phyloP scores from a whole-genome alignment of 306 rosid species.

The Quercus parvula region DNA sequence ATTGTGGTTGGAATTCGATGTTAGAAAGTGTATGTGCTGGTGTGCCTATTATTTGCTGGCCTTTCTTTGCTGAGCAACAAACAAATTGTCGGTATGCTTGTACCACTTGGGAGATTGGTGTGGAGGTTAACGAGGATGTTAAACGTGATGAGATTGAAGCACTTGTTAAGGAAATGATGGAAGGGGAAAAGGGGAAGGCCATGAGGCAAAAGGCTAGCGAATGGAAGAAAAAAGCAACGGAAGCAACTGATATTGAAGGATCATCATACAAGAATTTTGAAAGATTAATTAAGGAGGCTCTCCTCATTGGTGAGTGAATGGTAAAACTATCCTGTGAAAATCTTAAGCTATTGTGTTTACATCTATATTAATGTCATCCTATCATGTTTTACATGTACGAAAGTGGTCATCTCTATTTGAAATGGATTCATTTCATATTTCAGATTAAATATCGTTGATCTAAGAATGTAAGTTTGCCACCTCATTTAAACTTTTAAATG shows the following conservation, averaged over 20 bases:
- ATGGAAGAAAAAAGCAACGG: conserved; percentile 40
- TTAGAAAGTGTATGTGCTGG: conserved; percentile 34
- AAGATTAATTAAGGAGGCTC: conserved; percentile 33
- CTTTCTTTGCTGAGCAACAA: conserved; percentile 50
- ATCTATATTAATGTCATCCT: no score
- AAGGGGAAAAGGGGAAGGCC: conserved; percentile 27
- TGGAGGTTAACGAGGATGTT: conserved; percentile 39
- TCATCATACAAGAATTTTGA: conserved; percentile 34
- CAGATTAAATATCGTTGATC: no score
- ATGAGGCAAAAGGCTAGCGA: conserved; percentile 22
- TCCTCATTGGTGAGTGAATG: background rate
- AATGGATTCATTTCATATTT: no score
- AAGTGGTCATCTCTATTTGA: no score
- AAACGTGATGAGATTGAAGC: conserved; percentile 25
- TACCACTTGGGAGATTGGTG: conserved; percentile 31
- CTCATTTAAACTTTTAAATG: no score
- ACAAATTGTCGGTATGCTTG: conserved; percentile 42
- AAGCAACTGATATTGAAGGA: conserved; percentile 35
- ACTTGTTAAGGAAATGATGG: conserved; percentile 41
- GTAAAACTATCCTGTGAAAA: no score
- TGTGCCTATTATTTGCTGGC: conserved; percentile 52
- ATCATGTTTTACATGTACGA: no score
- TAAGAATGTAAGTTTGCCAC: no score
- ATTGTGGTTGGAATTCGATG: conserved; percentile 54
- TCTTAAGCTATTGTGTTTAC: no score